Base-by-base conservation (phyloP, 2,329 filamentous ascomycete genomes). In the Tolypocladium ophioglossoides region DNA sequence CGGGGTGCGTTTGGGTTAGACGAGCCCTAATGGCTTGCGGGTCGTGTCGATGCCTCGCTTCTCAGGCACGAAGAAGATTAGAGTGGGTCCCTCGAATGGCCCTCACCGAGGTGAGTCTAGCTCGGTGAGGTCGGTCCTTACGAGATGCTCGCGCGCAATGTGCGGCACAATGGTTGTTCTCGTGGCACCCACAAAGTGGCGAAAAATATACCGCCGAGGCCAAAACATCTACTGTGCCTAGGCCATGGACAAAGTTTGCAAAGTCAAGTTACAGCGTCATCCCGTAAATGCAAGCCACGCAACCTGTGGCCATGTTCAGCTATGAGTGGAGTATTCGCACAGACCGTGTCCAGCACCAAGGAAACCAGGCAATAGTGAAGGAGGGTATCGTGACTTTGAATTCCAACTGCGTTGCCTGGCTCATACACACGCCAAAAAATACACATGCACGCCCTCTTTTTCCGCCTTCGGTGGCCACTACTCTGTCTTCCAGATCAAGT, bases 401-500 rank as follows among this genome's bases (percentile, higher is more conserved):
- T 30, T 39, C 34, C 47, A 54, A 46, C 39, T 46, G 30, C 24
- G 16, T 20, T 41, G n/a, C 40, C 39, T 27, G 18, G 32, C 48
- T 27, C 12, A 37, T 32, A 34, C 44, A 20, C 27, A 48, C 30
- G 44, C 44, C 27, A 32, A 32, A 27, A 34, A 48, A 48, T 16
- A 11, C 11, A 48, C 44, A 48, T 32, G 27, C 44, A 34, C n/a
- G 27, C n/a, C 27, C 24, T 38, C 24, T 35, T 24, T 18, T 14
- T 8, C 34, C 12, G 38, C 46, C 44, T 16, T 38, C 20, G 14
- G 22, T 14, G 5, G 22, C 55, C 27, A 52, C 54, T 67, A 68
- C 56, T 70, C 67, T 47, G 70, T 72, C 67, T 84, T 86, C 52
- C 74, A 63, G 62, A 87, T 86, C 57, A 87, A 71, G 54, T 79